Evolutionary conservation across 176 grass and related monocot species (phyloP), one percentile per base, ranked within the genome.

Genomic region (Guadua angustifolia): DNA sequence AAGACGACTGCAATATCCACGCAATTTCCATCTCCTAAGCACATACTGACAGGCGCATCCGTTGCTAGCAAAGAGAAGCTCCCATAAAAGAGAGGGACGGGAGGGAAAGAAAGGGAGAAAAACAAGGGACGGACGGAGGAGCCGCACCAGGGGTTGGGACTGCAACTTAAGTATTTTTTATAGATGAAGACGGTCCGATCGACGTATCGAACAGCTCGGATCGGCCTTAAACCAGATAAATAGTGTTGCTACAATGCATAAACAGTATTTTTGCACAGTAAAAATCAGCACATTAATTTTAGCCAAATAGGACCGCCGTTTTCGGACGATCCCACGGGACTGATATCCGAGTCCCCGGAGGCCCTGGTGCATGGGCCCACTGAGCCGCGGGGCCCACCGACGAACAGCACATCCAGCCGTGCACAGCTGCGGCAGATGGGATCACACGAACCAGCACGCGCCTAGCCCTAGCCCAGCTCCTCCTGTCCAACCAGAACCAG

Each of bases 371-470:
- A 21, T 22, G 63, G 49, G 29, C 57, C 73, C 64, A 60, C 63
- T 40, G 69, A 73, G 18, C 16, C 42, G 42, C 6, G 43, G 60
- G 77, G 2, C 53, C 68, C 67, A 40, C 64, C 56, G 25, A 4
- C 24, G 15, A 26, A 18, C 81, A 14, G 58, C 75, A 16, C 81
- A 66, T 59, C 85, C 79, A 76, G 67, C 75, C 87, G 81, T 59
- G 47, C 62, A 42, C 84, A 74, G 78, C 78, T 47, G 61, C 80
- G 59, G 80, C 51, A 4, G 76, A 80, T 61, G 87, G 82, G 83
- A 85, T 89, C 83, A 78, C 88, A 82, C 83, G 73, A 86, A 47
- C 71, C 64, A 9, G 79, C 78, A 39, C 78, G 69, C 72, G 35
- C 76, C 16, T 10, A 16, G 1, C 57, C 76, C 16, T 10, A 16